Conservation (phyloP, 2,329 filamentous ascomycete species). For the Cladorrhinum sp. region DNA sequence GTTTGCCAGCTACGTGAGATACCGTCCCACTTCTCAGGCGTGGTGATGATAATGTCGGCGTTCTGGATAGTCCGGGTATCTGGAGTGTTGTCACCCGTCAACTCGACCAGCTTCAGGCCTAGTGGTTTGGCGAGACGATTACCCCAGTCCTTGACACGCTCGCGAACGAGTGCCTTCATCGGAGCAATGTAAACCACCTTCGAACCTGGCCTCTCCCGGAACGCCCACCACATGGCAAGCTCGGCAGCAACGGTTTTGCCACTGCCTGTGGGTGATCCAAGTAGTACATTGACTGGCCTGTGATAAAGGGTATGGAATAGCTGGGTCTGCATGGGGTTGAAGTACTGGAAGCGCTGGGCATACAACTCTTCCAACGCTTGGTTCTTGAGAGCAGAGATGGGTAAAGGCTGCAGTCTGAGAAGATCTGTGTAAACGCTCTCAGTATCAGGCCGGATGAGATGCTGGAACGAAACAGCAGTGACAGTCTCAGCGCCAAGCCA, state of each 20-base stretch:
- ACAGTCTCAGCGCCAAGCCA: slow-evolving; percentile 98
- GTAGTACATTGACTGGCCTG: slow-evolving; percentile 83
- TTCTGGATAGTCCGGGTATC: slow-evolving; percentile 94
- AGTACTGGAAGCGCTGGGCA: slow-evolving; percentile 83
- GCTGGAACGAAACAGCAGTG: slow-evolving; percentile 92
- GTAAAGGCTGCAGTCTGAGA: slow-evolving; percentile 84
- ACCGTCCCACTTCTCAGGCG: slow-evolving; percentile 99
- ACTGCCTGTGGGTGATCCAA: slow-evolving; percentile 94
- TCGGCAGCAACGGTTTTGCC: slow-evolving; percentile 97
- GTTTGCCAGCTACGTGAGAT: slow-evolving; percentile 99
- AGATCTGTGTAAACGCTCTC: slow-evolving; percentile 97
- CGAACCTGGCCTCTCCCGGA: slow-evolving; percentile 86
- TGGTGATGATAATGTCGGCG: slow-evolving; percentile 97
- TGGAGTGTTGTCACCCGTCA: slow-evolving; percentile 93
- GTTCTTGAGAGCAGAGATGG: slow-evolving; percentile 84
- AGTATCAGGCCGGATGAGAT: slow-evolving; percentile 93
- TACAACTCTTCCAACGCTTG: slow-evolving; percentile 85
- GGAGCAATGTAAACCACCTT: slow-evolving; percentile 99
- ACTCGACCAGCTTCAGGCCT: slow-evolving; percentile 85
- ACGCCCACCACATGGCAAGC: slow-evolving; percentile 99
- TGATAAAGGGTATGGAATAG: slow-evolving; percentile 97
- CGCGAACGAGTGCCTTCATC: slow-evolving; percentile 97
- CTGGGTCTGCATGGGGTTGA: slow-evolving; percentile 99
- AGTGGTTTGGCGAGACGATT: slow-evolving; percentile 76
- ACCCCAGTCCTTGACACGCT: slow-evolving; percentile 94